These are phyloP conservation scores for Quercus parvula DNA, from an alignment of 306 rosid genomes.

Conservation along the genomic window DNA sequence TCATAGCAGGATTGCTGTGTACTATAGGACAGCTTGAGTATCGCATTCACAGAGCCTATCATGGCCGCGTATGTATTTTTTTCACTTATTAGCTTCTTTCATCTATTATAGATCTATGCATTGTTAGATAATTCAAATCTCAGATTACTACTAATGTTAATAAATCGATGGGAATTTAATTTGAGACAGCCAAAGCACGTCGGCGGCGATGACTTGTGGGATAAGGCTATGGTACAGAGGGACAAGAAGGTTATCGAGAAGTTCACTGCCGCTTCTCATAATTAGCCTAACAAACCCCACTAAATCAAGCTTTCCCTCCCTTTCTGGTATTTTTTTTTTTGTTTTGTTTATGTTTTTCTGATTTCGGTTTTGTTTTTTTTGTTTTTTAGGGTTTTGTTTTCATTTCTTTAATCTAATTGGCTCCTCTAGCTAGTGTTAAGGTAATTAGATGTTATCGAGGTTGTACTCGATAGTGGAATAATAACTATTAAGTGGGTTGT, in stretches of 20 bases:
- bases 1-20: slow-evolving; percentile 90
- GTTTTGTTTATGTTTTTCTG: no score
- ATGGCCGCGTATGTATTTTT: slow-evolving; percentile 64
- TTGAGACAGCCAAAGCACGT: slow-evolving; percentile 78
- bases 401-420: no score
- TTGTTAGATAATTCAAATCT: neutral
- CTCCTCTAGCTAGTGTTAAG: no score
- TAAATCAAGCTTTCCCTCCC: no score
- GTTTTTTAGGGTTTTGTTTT: no score
- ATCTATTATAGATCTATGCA: neutral
- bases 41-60: slow-evolving; percentile 85
- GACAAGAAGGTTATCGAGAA: slow-evolving; percentile 80
- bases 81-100: neutral
- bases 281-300: slow-evolving; percentile 1
- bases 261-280: slow-evolving; percentile 34
- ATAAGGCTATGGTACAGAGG: slow-evolving; percentile 92
- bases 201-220: slow-evolving; percentile 82
- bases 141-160: neutral
- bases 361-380: no score
- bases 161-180: neutral
- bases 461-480: no score
- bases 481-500: no score
- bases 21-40: slow-evolving; percentile 86
- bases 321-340: no score
- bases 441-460: no score